Base-by-base conservation (phyloP, 179 eudicot genomes). In the Vitellaria paradoxa region DNA sequence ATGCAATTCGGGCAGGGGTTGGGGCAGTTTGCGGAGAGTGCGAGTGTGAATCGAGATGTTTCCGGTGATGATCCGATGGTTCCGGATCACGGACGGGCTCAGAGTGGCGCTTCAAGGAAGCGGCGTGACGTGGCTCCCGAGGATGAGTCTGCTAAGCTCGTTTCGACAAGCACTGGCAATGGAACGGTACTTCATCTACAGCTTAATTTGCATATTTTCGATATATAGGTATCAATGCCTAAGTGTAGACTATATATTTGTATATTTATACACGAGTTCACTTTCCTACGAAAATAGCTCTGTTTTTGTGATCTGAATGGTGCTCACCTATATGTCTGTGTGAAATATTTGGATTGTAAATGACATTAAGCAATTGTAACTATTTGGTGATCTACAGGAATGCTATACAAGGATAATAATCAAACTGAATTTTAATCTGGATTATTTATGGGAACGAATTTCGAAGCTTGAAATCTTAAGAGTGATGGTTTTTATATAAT, bases 131-230 rank as follows among this genome's bases (percentile, higher is more conserved):
- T 20, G 66, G 73, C 60, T 50, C 75, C 60, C 5, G 88, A 79
- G 17, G 90, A 85, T 76, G 93, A 85, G 79, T 68, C 81, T 23
- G 79, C 65, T 53, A 86, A 82, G 85, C 85, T 78, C 78, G 86
- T 81, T 65, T 85, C 89, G 15, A 82, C 85, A 40, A 84, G 87
- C 82, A 80, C 75, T 75, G 82, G 83, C 82, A 88, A 83, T 87
- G 85, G 57, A 80, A 57, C 72, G 93, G 91, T 90, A 85, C 46
- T 65, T 72, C 7, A 3, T 74, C 30, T 50, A 53, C 0, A 4
- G 21, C 46, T 52, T 7, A 13, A 55, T 55, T 55, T 52, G 21
- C 75, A 53, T 17, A 9, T 14, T 53, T 26, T 53, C 10, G 20
- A 52, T 52, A 52, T 52, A 52, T 52, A 14, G 12, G 10, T 52